Base-by-base conservation (phyloP, 768 basidiomycete species). In the Tylopilus intermedius region DNA sequence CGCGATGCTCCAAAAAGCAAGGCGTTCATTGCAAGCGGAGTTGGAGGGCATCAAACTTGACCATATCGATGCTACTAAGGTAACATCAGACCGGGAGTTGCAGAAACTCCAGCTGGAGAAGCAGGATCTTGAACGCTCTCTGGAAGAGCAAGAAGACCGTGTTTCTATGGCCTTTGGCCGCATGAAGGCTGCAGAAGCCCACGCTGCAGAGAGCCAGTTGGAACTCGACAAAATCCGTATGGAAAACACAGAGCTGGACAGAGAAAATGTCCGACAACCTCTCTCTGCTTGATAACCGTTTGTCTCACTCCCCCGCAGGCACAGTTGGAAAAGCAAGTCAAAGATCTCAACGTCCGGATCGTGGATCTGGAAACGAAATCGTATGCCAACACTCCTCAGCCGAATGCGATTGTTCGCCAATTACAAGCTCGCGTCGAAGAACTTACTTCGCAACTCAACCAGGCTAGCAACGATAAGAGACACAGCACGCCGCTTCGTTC, bases 191-290 rank as follows among this genome's bases (percentile, higher is more conserved):
- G 88, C 88, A 2, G 91, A 93, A 62, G 67, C 76, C 0, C 82
- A 84, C 55, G 86, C 88, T 3, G 80, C 78, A 47, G 88, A 92
- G 62, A 85, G 80, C 56, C 86, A 90, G 63, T 60, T 81, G 30
- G 89, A 92, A 65, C 76, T 93, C 2, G 84, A 85, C 54, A 84
- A 83, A 63, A 77, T 84, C 24, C 76, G 88, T 6, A 78, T 84
- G n/a, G 88, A 91, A 67, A 92, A 92, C 62, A 86, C 88, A 0
- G 81, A 86, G 56, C 67, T 93, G 37, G 90, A 93, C 54, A 81
- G 81, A 63, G 71, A 79, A 45, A 94, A 93, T 62, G 90, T 91
- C 58, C 58, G 73, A 59, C 7, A 15, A 43, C 30, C n/a, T 14
- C 18, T 38, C 21, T 18, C 26, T 42, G 35, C 21, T 39, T 8